Base-by-base conservation (phyloP, 768 basidiomycete species). In the Russula griseocarnosa region DNA sequence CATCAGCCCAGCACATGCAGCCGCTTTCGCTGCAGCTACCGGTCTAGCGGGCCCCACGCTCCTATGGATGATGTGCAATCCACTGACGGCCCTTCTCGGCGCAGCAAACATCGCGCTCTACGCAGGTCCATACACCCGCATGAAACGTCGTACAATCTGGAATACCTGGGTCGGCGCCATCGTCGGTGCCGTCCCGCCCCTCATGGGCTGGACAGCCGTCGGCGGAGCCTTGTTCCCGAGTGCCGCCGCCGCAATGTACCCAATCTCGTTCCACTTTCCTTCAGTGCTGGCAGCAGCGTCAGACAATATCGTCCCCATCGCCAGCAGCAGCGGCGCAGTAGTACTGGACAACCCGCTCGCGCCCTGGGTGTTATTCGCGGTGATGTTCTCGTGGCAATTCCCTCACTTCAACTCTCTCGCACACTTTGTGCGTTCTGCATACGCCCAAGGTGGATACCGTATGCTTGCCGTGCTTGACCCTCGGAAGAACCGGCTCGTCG, bases 151-250 rank as follows among this genome's bases (percentile, higher is more conserved):
- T 70, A 85, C 82, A 62, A 78, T 89, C 6, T 78, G 78, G 67
- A 99, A 97, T 73, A 99, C 96, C 2, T 98, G 95, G 96, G 85
- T 95, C 20, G 96, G 96, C 11, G 82, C 93, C 0, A 79, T 98
- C 24, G 96, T 99, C 3, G 97, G 97, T 36, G 94, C 81, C 0
- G 79, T 98, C 5, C 97, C 97, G 7, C 94, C 96, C 2, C 76
- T 99, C 56, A 98, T 99, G 90, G 97, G 97, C 47, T 99, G 97
- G 97, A 87, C 96, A 8, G 97, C 97, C 1, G 92, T 90, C 62
- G 95, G 94, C 1, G 92, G 90, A 24, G 78, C 82, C 18, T 73
- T 96, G 10, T 76, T 90, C 64, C 90, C 91, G 0, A 80, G 82
- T n/a, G 63, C 82, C 0, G 62, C 82, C 0, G 74, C 79, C 44